phyloP scores from a whole-genome alignment of 2,329 filamentous ascomycete genomes.

The Sclerotinia minor region DNA sequence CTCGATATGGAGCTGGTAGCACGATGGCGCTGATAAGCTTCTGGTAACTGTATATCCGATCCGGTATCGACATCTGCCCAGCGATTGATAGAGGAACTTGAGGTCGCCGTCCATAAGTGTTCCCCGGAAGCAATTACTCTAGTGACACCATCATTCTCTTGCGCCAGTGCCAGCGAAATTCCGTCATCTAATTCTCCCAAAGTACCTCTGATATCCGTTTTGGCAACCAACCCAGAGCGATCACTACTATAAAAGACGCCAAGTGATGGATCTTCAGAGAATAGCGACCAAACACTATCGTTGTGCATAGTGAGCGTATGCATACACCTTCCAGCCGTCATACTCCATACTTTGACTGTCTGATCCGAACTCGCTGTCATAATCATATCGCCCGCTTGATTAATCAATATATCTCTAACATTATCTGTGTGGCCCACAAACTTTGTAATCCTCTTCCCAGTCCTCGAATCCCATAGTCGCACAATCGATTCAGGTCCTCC shows the following conservation, averaged over 20 bases:
- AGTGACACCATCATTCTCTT: conserved; percentile 82
- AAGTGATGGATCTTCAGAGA: conserved; percentile 81
- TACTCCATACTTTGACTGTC: conserved; percentile 97
- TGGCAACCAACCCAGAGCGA: conserved; percentile 88
- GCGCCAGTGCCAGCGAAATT: conserved; percentile 82
- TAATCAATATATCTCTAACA: conserved; percentile 86
- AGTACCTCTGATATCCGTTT: conserved; percentile 81
- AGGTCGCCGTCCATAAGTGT: conserved; percentile 71
- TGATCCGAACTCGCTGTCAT: conserved; percentile 94
- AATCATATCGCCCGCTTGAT: conserved; percentile 83
- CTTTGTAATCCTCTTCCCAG: conserved; percentile 89
- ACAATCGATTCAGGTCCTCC: conserved; percentile 94
- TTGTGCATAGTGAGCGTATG: conserved; percentile 99
- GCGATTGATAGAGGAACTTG: conserved; percentile 71
- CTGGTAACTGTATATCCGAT: conserved; percentile 65
- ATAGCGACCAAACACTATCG: conserved; percentile 95
- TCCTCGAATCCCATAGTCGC: conserved; percentile 85
- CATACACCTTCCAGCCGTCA: conserved; percentile 93
- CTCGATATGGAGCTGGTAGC: conserved; percentile 48
- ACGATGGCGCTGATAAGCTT: conserved; percentile 51
- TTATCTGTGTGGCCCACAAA: conserved; percentile 97
- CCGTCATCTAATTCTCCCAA: conserved; percentile 79
- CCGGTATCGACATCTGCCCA: conserved; percentile 80
- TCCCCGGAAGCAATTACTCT: conserved; percentile 57
- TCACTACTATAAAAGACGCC: conserved; percentile 94